Evolutionary conservation across 345 rosid genomes (phyloP), one percentile per base, ranked within the genome.

Genomic region (Lepidium didymum): DNA sequence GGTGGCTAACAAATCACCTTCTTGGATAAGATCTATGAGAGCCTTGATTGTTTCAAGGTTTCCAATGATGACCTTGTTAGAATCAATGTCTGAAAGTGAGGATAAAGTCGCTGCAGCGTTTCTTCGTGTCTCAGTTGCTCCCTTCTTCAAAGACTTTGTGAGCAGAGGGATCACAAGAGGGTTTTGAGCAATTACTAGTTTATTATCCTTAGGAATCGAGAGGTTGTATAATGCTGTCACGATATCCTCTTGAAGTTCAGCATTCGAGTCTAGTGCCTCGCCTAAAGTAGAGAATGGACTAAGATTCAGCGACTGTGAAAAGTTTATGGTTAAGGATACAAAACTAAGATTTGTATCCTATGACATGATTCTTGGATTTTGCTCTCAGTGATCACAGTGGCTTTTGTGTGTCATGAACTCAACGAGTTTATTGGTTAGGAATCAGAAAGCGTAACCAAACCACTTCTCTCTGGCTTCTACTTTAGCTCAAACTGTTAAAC

Each of bases 91-190:
- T 16, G 68, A 80, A 23, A 88, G 75, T 29, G 84, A 51, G 25
- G 68, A 69, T 5, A 86, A 77, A 54, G 91, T 77, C 5, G 84
- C 84, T 6, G 91, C 87, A 35, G 86, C 80, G 75, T 82, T 82
- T 35, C 80, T 79, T 44, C 84, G 83, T 47, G 91, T 68, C 61
- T 69, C 78, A 47, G 36, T 51, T 38, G 81, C 76, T 73, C 82
- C 88, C 4, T 52, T 34, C 57, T 19, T 56, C 57, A 86, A 37
- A 27, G 82, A 41, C 29, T 79, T 83, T 27, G 81, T 57, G 18
- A 86, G 84, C 18, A 86, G 11, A 1, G 84, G 80, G 56, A 86
- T 77, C 23, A 63, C 79, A 40, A 14, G 25, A 16, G 82, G 78
- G 49, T 79, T 69, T 44, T 81, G 83, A 10, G 70, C 81, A 59